phyloP scores from a whole-genome alignment of 2,329 filamentous ascomycete genomes.

The Diaporthe sp. region DNA sequence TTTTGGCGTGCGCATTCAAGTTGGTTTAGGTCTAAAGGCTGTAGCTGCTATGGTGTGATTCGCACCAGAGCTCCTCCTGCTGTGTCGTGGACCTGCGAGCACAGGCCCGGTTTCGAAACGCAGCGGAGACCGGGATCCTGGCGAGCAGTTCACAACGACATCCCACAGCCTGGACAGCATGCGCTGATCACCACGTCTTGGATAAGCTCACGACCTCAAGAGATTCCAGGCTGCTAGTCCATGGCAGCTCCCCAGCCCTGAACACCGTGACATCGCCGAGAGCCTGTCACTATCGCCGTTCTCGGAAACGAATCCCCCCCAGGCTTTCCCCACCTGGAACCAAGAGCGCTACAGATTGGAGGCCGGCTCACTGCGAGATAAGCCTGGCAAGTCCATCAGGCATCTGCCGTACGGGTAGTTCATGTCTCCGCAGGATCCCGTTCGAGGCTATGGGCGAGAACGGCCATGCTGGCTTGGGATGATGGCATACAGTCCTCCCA shows the following conservation, averaged over 20 bases:
- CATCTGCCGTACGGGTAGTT: background rate
- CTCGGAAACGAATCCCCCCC: background rate
- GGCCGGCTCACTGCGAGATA: slow-evolving; percentile 21
- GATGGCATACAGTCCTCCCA: background rate
- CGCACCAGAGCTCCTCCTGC: background rate
- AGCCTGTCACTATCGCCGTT: slow-evolving; percentile 24
- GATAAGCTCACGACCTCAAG: background rate
- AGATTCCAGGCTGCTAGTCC: too few relatives aligned
- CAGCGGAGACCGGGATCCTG: background rate
- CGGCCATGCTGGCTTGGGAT: background rate
- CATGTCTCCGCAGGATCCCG: background rate
- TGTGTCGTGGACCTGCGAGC: background rate
- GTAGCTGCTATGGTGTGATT: background rate
- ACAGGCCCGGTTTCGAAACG: background rate
- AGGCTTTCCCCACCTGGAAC: slow-evolving; percentile 7
- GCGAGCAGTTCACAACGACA: background rate
- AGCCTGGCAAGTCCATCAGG: background rate
- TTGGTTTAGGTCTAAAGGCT: too few relatives aligned
- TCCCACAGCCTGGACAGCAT: background rate
- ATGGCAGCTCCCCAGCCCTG: background rate
- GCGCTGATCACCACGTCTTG: background rate
- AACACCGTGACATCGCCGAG: slow-evolving; percentile 16
- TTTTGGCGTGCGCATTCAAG: too few relatives aligned
- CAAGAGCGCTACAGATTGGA: slow-evolving; percentile 3
- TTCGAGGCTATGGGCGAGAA: background rate